Base-by-base conservation (phyloP, 495 filamentous ascomycete species). In the Penicillium ucsense region DNA sequence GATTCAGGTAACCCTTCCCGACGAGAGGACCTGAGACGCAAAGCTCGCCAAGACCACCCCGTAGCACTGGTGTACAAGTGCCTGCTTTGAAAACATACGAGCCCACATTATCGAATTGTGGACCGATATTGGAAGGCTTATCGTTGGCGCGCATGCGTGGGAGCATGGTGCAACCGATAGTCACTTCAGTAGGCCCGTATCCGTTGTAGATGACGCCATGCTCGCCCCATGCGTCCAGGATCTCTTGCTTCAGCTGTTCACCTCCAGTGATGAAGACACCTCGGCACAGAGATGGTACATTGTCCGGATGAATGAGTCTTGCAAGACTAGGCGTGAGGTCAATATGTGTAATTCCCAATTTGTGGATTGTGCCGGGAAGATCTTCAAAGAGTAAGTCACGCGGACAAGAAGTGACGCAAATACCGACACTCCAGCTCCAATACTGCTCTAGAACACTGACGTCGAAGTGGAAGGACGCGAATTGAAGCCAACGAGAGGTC, bases 401-500 rank as follows among this genome's bases (percentile, higher is more conserved):
- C 0, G 87, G 83, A 3, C 83, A 86, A 10, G 85, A 84, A 2
- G 86, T 83, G 4, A 92, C 78, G 7, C 82, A 82, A 38, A 92
- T 86, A 5, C 88, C 87, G 8, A 88, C 82, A 40, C 79, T 86
- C 88, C 88, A 94, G 41, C 78, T 88, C 86, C 86, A 92, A 61
- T 85, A 94, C 53, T 91, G 87, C 60, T 94, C 88, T 10, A 92
- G 69, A 5, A 92, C 85, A 30, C 84, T 88, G 20, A 92, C 88
- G 54, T 94, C 88, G 49, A 94, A 94, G 59, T 91, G 87, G 45
- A 89, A 85, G 1, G 86, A 88, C 5, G 88, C 88, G 56, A 94
- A 94, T 60, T 94, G 88, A 9, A 94, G 69, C 80, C 85, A 92
- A 40, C 81, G 74, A 1, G 88, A 91, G 9, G 77, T 58, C 3